phyloP scores from a whole-genome alignment of 768 basidiomycete genomes.

The Collybiopsis luxurians region DNA sequence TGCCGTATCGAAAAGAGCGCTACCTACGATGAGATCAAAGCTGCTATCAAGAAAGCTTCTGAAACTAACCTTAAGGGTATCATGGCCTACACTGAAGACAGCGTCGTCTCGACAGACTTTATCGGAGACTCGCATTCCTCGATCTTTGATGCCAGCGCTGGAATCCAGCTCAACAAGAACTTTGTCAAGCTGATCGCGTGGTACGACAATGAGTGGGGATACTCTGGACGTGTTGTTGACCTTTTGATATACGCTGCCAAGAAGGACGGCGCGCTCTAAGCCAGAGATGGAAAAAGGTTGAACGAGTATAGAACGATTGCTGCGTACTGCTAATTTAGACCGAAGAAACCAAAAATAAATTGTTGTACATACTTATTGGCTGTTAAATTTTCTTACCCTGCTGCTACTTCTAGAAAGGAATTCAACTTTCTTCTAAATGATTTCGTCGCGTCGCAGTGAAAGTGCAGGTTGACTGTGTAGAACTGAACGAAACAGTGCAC shows the following conservation, averaged over 20 bases:
- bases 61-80: slow-evolving; percentile 69
- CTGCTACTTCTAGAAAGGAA: no score
- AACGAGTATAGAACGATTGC: no score
- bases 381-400: no score
- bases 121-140: slow-evolving; percentile 75
- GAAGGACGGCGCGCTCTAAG: slow-evolving; percentile 47
- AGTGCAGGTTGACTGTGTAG: no score
- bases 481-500: no score
- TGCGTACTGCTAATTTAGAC: no score
- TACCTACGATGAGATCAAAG: slow-evolving; percentile 90
- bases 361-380: no score
- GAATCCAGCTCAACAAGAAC: slow-evolving; percentile 87
- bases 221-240: slow-evolving; percentile 91
- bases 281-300: no score
- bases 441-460: no score
- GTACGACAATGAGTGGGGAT: slow-evolving; percentile 96
- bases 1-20: slow-evolving; percentile 86
- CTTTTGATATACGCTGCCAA: slow-evolving; percentile 78
- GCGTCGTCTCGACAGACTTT: slow-evolving; percentile 93
- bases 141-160: slow-evolving; percentile 92
- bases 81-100: slow-evolving; percentile 89
- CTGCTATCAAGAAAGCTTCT: slow-evolving; percentile 75
- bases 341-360: no score
- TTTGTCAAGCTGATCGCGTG: slow-evolving; percentile 97
- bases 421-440: no score